Evolutionary conservation across 2,329 filamentous ascomycete genomes (phyloP).

Genomic region (Plectosphaerella plurivora): DNA sequence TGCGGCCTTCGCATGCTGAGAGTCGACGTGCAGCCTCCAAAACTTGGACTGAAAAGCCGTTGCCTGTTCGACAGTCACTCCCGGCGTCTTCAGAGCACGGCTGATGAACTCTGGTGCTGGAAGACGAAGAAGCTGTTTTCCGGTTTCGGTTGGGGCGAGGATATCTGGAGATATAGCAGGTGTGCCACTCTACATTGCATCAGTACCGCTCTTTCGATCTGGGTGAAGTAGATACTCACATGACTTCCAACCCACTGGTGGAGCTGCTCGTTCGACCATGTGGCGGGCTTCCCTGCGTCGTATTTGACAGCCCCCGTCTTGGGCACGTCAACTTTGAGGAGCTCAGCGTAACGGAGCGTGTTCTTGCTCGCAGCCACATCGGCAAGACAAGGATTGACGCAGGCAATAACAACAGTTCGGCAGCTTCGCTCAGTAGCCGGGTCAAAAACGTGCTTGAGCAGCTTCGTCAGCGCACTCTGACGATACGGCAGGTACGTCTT

Average conservation of each 20-base stretch:
- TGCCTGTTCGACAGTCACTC: constrained; percentile 31
- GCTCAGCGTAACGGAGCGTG: constrained; percentile 43
- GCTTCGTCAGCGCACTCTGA: constrained; percentile 40
- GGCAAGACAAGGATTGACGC: constrained; percentile 39
- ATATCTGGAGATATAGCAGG: constrained; percentile 25
- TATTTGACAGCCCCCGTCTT: constrained; percentile 15
- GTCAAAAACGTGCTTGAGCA: constrained; percentile 46
- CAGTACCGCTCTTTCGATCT: neutral
- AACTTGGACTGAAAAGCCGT: constrained; percentile 35
- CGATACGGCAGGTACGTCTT: constrained; percentile 40
- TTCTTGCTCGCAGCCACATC: constrained; percentile 42
- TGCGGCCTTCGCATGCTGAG: constrained; percentile 14
- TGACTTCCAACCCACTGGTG: constrained; percentile 33
- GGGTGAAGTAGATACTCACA: constrained; percentile 21
- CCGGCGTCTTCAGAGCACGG: constrained; percentile 32
- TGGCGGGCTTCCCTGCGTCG: constrained; percentile 23
- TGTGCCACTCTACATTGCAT: constrained; percentile 27
- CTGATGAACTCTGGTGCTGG: constrained; percentile 31
- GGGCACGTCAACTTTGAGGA: constrained; percentile 34
- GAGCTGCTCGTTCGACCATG: constrained; percentile 34
- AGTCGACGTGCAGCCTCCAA: constrained; percentile 37
- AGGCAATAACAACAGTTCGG: constrained; percentile 41
- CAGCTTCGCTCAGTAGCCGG: constrained; percentile 29
- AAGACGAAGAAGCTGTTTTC: constrained; percentile 35
- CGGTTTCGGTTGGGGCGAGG: constrained; percentile 34